Conservation (phyloP, 1,284 basidiomycete genomes). For the Apiotrichum brassicae region DNA sequence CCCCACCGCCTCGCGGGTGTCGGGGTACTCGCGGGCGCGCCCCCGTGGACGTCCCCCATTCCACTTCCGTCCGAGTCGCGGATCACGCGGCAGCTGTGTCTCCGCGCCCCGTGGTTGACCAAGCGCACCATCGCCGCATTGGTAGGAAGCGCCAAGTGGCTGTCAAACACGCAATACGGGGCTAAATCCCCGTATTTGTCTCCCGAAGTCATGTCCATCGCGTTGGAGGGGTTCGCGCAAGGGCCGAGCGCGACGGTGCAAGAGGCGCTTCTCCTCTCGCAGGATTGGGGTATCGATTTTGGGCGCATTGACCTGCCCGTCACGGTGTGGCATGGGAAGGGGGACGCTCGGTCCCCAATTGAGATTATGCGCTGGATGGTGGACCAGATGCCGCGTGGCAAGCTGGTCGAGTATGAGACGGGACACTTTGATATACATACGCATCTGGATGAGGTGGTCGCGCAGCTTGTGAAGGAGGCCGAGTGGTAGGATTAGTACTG, state of each 20-base stretch:
- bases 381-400: conserved; percentile 2
- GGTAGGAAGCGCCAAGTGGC: too few species aligned
- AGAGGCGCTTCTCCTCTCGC: conserved; percentile 8
- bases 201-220: too few species aligned
- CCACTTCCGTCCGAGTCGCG: too few species aligned
- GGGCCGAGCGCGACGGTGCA: conserved; percentile 1
- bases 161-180: too few species aligned
- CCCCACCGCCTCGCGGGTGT: neutral
- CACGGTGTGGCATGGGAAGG: conserved; percentile 9
- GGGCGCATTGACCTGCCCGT: neutral
- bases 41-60: conserved; percentile 4
- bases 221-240: conserved; percentile 7
- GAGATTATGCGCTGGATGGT: conserved; percentile 4
- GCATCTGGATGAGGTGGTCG: neutral
- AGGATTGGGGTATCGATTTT: conserved; percentile 6
- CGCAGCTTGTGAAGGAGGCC: neutral
- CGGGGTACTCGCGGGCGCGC: conserved; percentile 8
- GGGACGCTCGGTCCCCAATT: conserved; percentile 6
- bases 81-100: too few species aligned
- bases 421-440: conserved; percentile 10
- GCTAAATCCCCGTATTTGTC: too few species aligned
- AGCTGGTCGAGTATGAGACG: neutral
- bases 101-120: too few species aligned
- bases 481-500: too few species aligned
- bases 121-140: too few species aligned